Evolutionary conservation across 2,329 filamentous ascomycete genomes (phyloP), one percentile per base, ranked within the genome.

Genomic region (Colletotrichum tamarilloi): DNA sequence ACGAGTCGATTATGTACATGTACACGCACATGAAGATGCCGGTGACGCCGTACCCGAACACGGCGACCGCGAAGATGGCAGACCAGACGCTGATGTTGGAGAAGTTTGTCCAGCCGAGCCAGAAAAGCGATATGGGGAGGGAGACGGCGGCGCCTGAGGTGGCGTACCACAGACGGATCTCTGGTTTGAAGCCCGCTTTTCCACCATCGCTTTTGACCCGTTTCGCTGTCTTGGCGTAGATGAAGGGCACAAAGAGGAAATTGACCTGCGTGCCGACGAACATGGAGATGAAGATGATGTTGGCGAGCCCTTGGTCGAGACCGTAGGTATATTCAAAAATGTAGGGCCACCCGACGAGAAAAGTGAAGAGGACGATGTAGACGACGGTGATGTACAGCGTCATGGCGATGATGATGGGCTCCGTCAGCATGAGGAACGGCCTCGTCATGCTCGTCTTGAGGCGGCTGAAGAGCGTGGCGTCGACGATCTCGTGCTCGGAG

Each of bases 401-500:
- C 71, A 89, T 81, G 5, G 86, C 79, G 7, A 85, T 76, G 9
- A 83, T 83, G 38, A 84, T 84, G 0, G 81, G 82, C 59, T 84
- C 83, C 0, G 78, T 80, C 1, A 82, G 65, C 78, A 84, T 83
- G 26, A 81, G 69, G 28, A 85, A 86, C 0, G 85, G 85, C 0
- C 85, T 78, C 3, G 82, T 81, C 75, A 83, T 83, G 53, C 87
- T 78, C 12, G 89, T 79, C 0, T 85, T 88, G 12, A 84, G 81
- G 3, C 83, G 78, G 60, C 92, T 88, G 4, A 90, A 90, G 52
- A 88, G 84, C 59, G 90, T 83, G 75, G 77, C 77, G 4, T 76
- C 75, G 3, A 89, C 80, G 65, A 87, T 88, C 79, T 93, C 92
- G 68, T 93, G 92, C 7, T 91, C 88, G 9, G 91, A 92, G 64